Base-by-base conservation (phyloP, 2,329 filamentous ascomycete genomes). In the Chaetomiaceae sp. region DNA sequence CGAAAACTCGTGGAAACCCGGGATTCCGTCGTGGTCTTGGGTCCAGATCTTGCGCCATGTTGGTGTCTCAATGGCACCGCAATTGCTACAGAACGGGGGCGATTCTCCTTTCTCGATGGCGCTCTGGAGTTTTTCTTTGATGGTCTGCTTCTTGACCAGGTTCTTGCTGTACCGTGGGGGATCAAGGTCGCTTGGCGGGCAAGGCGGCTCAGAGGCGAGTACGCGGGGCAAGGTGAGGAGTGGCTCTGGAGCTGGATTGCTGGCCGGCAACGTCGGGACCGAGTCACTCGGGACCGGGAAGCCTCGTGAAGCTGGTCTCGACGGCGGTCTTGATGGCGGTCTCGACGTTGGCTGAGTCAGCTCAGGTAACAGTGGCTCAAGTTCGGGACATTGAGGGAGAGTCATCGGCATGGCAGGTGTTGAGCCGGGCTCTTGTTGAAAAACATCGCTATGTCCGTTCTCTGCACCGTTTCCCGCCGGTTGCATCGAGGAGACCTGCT, bases 11-110 rank as follows among this genome's bases (percentile, higher is more conserved):
- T 88, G 78, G 55, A 85, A 81, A 3, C 80, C 77, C 0, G 90
- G 89, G 29, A 78, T 77, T 1, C 89, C 90, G 14, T 81, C 74
- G 41, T 85, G 78, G 7, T 88, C 78, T 64, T 90, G 89, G n/a
- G 84, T 84, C 78, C 87, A 96, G 11, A 94, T 89, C 65, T 92
- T 94, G 55, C 94, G 85, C 94, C 94, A 99, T 0, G 92, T 96
- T 0, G 92, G 89, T 0, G 94, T 99, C 63, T 97, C 89, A 53
- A 99, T 95, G 6, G 90, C 88, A 5, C 94, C 94, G 63, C 94
- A 99, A 63, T 97, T 96, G 58, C 82, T 82, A 68, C 94, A 99
- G 65, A 86, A 97, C 1, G 87, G 86, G 0, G 94, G 94, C 76
- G 91, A 86, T 59, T 90, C 81, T 5, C 94, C 94, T 50, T 83